Percentiles rank a stretch among this genome's conserved stretches.
These are phyloP conservation scores for Pythium utonaiense DNA, from an alignment of 352 stramenopile genomes.

Conservation along the genomic window DNA sequence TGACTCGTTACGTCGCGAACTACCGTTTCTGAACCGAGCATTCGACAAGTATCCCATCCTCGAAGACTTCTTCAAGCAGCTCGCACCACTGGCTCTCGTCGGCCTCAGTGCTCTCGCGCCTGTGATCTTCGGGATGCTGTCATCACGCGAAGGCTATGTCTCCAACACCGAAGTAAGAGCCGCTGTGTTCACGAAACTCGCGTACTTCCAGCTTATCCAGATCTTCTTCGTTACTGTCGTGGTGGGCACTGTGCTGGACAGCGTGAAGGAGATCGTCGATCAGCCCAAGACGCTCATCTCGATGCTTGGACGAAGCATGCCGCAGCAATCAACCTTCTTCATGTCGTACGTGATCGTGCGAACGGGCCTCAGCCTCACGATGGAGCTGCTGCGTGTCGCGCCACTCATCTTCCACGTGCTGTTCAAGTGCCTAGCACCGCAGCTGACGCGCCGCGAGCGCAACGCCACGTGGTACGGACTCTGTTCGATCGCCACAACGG, in stretches of 20 bases:
- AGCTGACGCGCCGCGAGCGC: slow-evolving; percentile 56
- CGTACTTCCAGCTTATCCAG: slow-evolving; percentile 79
- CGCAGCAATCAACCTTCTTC: slow-evolving; percentile 81
- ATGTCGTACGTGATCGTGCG: slow-evolving; percentile 80
- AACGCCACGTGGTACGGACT: slow-evolving; percentile 57
- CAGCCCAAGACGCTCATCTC: slow-evolving; percentile 62
- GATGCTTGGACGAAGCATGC: slow-evolving; percentile 74
- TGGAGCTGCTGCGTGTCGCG: slow-evolving; percentile 65
- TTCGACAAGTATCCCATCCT: slow-evolving; percentile 64
- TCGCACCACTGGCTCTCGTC: slow-evolving; percentile 63
- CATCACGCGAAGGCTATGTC: slow-evolving; percentile 57
- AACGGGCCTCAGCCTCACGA: slow-evolving; percentile 47
- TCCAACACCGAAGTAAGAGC: slow-evolving; percentile 64
- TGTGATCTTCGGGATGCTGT: slow-evolving; percentile 63
- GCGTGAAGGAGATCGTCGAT: slow-evolving; percentile 64
- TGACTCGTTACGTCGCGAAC: slow-evolving; percentile 51
- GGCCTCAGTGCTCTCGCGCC: slow-evolving; percentile 55
- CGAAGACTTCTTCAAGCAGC: slow-evolving; percentile 64
- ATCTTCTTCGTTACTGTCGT: slow-evolving; percentile 83
- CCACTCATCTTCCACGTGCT: slow-evolving; percentile 44
- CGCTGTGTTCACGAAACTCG: slow-evolving; percentile 70
- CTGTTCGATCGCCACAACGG: slow-evolving; percentile 38
- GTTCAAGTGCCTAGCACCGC: slow-evolving; percentile 54
- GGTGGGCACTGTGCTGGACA: slow-evolving; percentile 72
- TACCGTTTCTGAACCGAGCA: slow-evolving; percentile 61